Evolutionary conservation across 2,329 filamentous ascomycete genomes (phyloP), one percentile per base, ranked within the genome.

Genomic region (Samsoniella hepiali): DNA sequence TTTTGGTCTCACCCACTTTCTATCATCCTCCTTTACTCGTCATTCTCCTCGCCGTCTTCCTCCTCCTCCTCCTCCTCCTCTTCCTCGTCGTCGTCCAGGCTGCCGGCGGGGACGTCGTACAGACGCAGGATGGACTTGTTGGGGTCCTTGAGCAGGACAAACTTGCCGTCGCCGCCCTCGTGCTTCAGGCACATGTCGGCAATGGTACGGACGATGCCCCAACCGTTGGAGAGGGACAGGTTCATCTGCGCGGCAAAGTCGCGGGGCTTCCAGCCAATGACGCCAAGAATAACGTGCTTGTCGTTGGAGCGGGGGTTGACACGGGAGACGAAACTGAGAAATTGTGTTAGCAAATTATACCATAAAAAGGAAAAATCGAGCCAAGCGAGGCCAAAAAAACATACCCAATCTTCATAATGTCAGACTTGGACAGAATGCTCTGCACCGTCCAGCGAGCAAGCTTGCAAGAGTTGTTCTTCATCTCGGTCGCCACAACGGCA

Each of bases 391-490:
- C 32, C 29, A 61, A 32, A 38, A 44, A 53, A 32, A 38, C 88
- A 68, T 82, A 93, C 90, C 92, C 95, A 76, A 99, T 88, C 84
- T 98, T 99, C 93, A 99, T 97, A 69, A 93, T 84, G 75, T 99
- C 95, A n/a, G 95, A 93, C 81, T 93, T 93, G 76, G 94, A 93
- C 64, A 99, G 87, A 73, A 99, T 97, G 74, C 90, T 91, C 83
- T 99, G 95, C 50, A 94, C 92, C 38, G 95, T 97, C 95, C 95
- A 99, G 76, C 95, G 85, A 64, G 95, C 95, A 67, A 99, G 88
- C 84, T 99, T 99, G 90, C 92, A 96, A 74, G 88, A 93, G 86
- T 99, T 99, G 87, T 99, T 99, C 91, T 99, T 99, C 95, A 99
- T 99, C 83, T 99, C 95, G 13, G 95, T 99, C 27, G 95, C 95